Percentiles rank a stretch among this genome's conserved stretches.
Conservation (phyloP, 768 basidiomycete species). For the Serendipita sp. region DNA sequence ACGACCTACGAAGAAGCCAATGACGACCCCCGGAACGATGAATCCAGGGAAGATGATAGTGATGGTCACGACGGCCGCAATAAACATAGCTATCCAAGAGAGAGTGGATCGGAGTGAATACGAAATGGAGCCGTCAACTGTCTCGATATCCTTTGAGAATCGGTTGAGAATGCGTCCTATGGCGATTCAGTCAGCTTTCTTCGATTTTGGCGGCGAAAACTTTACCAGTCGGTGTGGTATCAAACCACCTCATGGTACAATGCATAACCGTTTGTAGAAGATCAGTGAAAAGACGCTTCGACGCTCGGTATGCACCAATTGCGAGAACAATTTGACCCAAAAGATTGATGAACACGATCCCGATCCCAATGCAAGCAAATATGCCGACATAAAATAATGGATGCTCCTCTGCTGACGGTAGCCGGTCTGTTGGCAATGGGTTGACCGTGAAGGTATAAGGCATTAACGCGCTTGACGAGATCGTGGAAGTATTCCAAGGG, state of each 20-base stretch:
- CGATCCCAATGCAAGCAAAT: conserved; percentile 13
- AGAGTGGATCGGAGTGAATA: conserved; percentile 4
- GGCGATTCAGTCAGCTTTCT: background rate
- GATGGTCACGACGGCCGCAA: conserved; percentile 23
- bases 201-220: background rate
- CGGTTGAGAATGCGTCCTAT: conserved; percentile 14
- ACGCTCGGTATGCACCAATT: conserved; percentile 34
- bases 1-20: conserved; percentile 35
- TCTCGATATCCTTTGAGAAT: conserved; percentile 19
- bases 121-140: conserved; percentile 5
- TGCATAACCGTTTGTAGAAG: conserved; percentile 13
- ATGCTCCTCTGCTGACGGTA: conserved; percentile 14
- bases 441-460: background rate
- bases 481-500: background rate
- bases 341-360: conserved; percentile 11
- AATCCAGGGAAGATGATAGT: conserved; percentile 62
- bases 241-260: conserved; percentile 15
- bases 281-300: conserved; percentile 15
- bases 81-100: conserved; percentile 12
- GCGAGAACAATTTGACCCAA: conserved; percentile 5
- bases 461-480: background rate
- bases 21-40: conserved; percentile 57
- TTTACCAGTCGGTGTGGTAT: conserved; percentile 13
- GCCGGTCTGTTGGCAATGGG: background rate
- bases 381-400: conserved; percentile 15